phyloP scores from a whole-genome alignment of 805 yeast species.

The Zygotorulaspora chibaensis region DNA sequence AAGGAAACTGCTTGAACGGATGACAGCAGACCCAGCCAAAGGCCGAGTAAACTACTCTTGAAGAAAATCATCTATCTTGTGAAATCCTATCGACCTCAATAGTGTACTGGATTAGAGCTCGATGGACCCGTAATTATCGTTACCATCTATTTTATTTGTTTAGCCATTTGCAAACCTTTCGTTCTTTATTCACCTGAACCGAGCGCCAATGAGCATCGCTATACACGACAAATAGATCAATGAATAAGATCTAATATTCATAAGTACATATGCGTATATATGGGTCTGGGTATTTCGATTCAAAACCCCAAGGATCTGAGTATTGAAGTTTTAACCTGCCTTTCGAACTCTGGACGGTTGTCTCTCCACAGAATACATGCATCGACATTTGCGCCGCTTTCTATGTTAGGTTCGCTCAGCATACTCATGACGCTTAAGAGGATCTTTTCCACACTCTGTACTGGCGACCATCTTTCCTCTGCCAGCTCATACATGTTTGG shows the following conservation, averaged over 20 bases:
- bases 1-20: conserved; percentile 20
- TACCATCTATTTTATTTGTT: neutral
- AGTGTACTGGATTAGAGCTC: neutral
- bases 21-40: conserved; percentile 5
- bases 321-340: conserved; percentile 63
- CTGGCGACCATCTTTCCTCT: conserved; percentile 97
- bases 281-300: neutral
- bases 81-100: neutral
- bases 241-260: neutral
- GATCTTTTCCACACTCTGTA: conserved; percentile 96
- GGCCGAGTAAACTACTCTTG: neutral
- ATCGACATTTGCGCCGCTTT: conserved; percentile 87
- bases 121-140: neutral
- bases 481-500: conserved; percentile 94
- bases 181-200: neutral
- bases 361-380: conserved; percentile 88
- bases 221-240: neutral
- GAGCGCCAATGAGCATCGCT: neutral
- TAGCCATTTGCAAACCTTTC: neutral
- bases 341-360: conserved; percentile 61
- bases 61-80: neutral
- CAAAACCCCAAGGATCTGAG: conserved; percentile 66
- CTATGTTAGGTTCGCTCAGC: conserved; percentile 96
- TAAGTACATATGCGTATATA: neutral
- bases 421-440: conserved; percentile 87